A percentile compares a stretch with the other conserved stretches of the same genome.
These are phyloP conservation scores for Hypomontagnella submonticulosa DNA, from an alignment of 495 filamentous ascomycete species.

Conservation along the genomic window DNA sequence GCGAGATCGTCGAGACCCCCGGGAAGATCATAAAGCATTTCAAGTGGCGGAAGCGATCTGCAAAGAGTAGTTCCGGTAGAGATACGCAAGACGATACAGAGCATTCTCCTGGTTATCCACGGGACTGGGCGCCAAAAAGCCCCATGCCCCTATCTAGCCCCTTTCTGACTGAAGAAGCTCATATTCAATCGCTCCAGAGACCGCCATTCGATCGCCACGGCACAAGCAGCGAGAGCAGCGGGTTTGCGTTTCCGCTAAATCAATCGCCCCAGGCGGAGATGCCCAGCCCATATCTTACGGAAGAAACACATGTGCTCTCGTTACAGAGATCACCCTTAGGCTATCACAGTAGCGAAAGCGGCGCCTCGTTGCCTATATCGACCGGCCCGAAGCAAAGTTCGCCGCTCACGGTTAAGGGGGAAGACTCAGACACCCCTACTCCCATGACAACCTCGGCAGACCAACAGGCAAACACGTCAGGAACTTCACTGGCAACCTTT, in stretches of 20 bases:
- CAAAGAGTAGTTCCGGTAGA: slow-evolving; percentile 48
- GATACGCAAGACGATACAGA: slow-evolving; percentile 33
- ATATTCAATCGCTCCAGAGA: slow-evolving; percentile 48
- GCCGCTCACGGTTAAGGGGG: slow-evolving; percentile 10
- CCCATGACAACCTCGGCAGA: slow-evolving; percentile 5
- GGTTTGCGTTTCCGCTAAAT: slow-evolving; percentile 32
- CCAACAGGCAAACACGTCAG: background rate
- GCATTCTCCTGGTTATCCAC: slow-evolving; percentile 10
- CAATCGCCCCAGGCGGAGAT: slow-evolving; percentile 27
- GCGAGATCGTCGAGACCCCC: slow-evolving; percentile 49
- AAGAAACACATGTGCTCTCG: slow-evolving; percentile 56
- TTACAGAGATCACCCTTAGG: slow-evolving; percentile 47
- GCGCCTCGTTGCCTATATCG: slow-evolving; percentile 11
- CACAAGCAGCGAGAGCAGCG: slow-evolving; percentile 43
- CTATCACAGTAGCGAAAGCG: slow-evolving; percentile 16
- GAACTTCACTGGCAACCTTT: slow-evolving; percentile 12
- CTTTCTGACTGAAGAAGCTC: slow-evolving; percentile 50
- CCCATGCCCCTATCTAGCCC: slow-evolving; percentile 40
- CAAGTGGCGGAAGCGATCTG: slow-evolving; percentile 52
- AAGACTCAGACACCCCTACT: slow-evolving; percentile 19
- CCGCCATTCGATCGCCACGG: slow-evolving; percentile 30
- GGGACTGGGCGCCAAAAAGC: slow-evolving; percentile 38
- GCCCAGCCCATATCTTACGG: slow-evolving; percentile 55
- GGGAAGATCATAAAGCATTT: slow-evolving; percentile 49
- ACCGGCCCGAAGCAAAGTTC: slow-evolving; percentile 5